These are phyloP conservation scores for Tetraselmis chui DNA, from an alignment of 139 green algal species.

Conservation along the genomic window DNA sequence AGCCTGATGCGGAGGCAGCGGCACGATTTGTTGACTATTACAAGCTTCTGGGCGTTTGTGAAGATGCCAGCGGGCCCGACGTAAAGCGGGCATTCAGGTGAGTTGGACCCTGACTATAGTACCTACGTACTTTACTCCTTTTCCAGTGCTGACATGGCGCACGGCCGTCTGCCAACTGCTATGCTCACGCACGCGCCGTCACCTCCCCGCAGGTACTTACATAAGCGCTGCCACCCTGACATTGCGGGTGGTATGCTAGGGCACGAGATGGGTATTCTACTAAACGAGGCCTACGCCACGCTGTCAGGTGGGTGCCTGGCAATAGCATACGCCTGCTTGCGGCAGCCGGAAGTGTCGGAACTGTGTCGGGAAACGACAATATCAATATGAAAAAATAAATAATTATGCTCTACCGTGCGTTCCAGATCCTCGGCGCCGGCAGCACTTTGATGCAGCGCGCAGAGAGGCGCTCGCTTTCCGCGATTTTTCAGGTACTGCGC, in stretches of 20 bases:
- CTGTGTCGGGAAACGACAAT: too few relatives aligned
- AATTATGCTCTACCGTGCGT: too few relatives aligned
- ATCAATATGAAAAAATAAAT: too few relatives aligned
- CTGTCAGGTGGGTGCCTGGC: neutral
- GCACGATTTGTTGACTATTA: neutral
- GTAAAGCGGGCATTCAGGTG: neutral
- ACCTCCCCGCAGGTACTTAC: neutral
- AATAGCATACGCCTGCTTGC: too few relatives aligned
- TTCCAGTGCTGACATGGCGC: neutral
- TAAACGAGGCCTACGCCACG: neutral
- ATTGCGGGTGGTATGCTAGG: neutral
- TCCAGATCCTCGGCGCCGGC: neutral
- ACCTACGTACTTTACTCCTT: too few relatives aligned
- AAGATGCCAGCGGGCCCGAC: neutral
- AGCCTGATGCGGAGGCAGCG: too few relatives aligned
- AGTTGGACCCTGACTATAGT: too few relatives aligned
- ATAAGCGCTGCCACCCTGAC: constrained; percentile 4
- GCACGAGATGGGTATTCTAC: neutral
- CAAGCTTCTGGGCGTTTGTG: neutral
- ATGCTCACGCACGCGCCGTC: neutral
- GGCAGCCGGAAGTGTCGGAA: too few relatives aligned
- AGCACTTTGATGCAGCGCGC: neutral
- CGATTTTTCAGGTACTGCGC: neutral
- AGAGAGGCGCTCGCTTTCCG: neutral
- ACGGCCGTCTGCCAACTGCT: neutral